Evolutionary conservation across 495 filamentous ascomycete genomes (phyloP).

Genomic region (Aspergillus sclerotiicarbonarius): DNA sequence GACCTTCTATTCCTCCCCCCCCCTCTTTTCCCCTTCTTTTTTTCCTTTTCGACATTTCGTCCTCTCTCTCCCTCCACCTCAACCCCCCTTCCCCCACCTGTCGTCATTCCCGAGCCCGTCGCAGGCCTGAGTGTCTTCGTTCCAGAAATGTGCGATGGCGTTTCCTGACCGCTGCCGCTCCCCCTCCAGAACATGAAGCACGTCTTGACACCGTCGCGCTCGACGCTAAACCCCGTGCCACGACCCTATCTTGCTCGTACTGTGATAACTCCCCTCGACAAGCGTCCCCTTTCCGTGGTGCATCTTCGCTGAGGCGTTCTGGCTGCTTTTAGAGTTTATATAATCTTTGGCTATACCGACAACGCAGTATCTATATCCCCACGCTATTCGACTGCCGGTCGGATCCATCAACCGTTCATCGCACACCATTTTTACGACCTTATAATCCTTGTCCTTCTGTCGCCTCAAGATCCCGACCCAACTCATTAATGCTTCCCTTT

Average conservation of each 20-base stretch:
- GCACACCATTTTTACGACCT: constrained; percentile 1
- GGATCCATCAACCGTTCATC: background rate
- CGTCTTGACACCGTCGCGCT: constrained; percentile 22
- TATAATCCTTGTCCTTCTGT: background rate
- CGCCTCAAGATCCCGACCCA: background rate
- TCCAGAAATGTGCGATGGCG: constrained; percentile 26
- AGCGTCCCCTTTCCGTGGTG: background rate
- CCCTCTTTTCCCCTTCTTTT: background rate
- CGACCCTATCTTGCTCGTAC: constrained; percentile 9
- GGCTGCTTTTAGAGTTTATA: constrained; percentile 1
- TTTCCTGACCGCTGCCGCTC: constrained; percentile 23
- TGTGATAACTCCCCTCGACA: constrained; percentile 1
- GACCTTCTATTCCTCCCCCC: background rate
- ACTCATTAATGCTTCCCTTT: constrained; percentile 5
- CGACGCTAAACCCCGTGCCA: constrained; percentile 24
- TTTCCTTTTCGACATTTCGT: background rate
- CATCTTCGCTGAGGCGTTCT: constrained; percentile 1
- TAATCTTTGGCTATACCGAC: background rate
- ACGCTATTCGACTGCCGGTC: background rate
- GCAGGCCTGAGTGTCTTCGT: constrained; percentile 11
- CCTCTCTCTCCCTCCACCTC: constrained; percentile 1
- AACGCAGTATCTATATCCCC: background rate
- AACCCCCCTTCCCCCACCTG: background rate
- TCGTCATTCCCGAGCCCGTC: constrained; percentile 9
- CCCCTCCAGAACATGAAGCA: constrained; percentile 27